phyloP scores from a whole-genome alignment of 2,329 filamentous ascomycete genomes.

The Nakataea oryzae region DNA sequence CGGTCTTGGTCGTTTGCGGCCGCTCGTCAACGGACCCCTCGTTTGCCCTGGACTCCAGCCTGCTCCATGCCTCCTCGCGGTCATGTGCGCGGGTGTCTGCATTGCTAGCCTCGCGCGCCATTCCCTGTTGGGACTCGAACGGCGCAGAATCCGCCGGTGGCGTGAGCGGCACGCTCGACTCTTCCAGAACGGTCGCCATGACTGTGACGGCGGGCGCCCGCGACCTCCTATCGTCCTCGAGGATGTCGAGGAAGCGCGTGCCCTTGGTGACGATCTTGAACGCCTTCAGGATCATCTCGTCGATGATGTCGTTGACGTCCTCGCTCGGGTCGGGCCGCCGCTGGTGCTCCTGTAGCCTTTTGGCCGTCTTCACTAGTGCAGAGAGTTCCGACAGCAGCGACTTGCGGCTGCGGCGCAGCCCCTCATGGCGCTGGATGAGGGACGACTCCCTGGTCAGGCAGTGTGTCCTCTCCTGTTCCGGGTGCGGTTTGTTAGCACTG shows the following conservation, averaged over 20 bases:
- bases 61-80: conserved; percentile 12
- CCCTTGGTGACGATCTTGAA: conserved; percentile 91
- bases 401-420: conserved; percentile 72
- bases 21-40: conserved; percentile 19
- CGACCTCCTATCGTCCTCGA: conserved; percentile 52
- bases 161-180: conserved; percentile 48
- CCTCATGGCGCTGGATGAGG: conserved; percentile 65
- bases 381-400: conserved; percentile 83
- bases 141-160: conserved; percentile 48
- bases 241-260: conserved; percentile 79
- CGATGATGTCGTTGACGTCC: conserved; percentile 65
- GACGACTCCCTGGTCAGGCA: conserved; percentile 76
- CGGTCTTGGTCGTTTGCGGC: conserved; percentile 30
- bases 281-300: conserved; percentile 87
- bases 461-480: conserved; percentile 66
- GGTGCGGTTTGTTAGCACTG: neutral
- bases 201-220: conserved; percentile 43
- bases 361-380: conserved; percentile 78
- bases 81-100: conserved; percentile 27
- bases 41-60: conserved; percentile 21
- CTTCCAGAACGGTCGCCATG: conserved; percentile 50
- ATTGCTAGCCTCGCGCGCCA: conserved; percentile 12
- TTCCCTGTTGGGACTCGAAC: conserved; percentile 26
- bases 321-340: conserved; percentile 35
- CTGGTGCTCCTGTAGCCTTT: conserved; percentile 69